A percentile compares a stretch with the other conserved stretches of the same genome.
phyloP scores from a whole-genome alignment of 345 rosid species.

The Lepidium aucheri region DNA sequence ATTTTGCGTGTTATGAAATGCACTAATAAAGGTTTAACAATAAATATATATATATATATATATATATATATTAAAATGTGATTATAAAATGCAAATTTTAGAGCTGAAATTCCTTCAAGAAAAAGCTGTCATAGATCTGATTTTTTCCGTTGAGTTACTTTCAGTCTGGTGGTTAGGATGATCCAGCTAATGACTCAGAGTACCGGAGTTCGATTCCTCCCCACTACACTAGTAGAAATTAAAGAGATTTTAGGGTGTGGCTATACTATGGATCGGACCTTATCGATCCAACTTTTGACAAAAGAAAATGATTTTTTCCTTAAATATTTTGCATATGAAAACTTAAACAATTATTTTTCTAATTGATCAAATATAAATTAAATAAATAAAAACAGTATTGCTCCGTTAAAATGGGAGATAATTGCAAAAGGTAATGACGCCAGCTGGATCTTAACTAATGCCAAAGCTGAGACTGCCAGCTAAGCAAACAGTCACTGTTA shows the following conservation, averaged over 20 bases:
- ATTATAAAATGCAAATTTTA: neutral
- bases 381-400: neutral
- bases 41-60: too few species aligned
- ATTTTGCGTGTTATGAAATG: neutral
- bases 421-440: constrained; percentile 7
- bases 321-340: neutral
- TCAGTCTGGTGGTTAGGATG: too few species aligned
- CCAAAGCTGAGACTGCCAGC: constrained; percentile 13
- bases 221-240: too few species aligned
- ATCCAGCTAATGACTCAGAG: too few species aligned
- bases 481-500: constrained; percentile 10
- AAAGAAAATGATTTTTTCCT: too few species aligned
- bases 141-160: too few species aligned
- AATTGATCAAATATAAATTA: neutral
- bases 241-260: too few species aligned
- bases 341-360: too few species aligned
- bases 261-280: too few species aligned
- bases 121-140: constrained; percentile 16
- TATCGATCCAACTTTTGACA: too few species aligned
- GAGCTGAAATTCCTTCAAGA: constrained; percentile 3
- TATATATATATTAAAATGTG: neutral
- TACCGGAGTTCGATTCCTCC: too few species aligned
- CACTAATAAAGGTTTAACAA: neutral
- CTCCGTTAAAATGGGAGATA: neutral
- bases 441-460: constrained; percentile 6